These are phyloP conservation scores for Aspergillus nomiae DNA, from an alignment of 2,329 filamentous ascomycete genomes.

Conservation along the genomic window DNA sequence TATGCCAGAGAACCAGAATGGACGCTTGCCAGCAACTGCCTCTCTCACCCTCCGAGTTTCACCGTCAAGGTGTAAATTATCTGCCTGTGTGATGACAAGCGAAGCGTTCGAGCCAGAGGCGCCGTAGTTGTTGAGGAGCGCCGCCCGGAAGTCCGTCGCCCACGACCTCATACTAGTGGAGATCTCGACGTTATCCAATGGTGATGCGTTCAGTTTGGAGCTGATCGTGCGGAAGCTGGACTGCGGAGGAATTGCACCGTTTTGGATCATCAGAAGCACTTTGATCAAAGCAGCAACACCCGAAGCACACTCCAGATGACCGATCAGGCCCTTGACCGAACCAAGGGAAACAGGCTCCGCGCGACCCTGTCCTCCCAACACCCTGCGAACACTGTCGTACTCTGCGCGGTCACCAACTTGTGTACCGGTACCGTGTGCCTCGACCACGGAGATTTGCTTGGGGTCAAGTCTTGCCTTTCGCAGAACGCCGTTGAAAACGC, in stretches of 20 bases:
- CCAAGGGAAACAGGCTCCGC: constrained; percentile 22
- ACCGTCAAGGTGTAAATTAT: not conserved
- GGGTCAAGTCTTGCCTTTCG: constrained; percentile 23
- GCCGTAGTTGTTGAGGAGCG: constrained; percentile 28
- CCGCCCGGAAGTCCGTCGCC: constrained; percentile 19
- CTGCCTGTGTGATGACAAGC: constrained; percentile 5
- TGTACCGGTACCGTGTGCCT: constrained; percentile 34
- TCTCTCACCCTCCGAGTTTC: not conserved
- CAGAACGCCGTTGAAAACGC: constrained; percentile 32
- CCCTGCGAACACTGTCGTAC: constrained; percentile 23
- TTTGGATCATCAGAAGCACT: constrained; percentile 30
- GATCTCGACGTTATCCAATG: constrained; percentile 15
- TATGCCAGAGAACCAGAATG: constrained; percentile 7
- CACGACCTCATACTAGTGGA: constrained; percentile 17
- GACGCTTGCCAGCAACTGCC: constrained; percentile 12
- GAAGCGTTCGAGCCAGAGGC: constrained; percentile 16
- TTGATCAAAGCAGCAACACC: constrained; percentile 35
- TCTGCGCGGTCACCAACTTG: constrained; percentile 34
- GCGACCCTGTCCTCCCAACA: constrained; percentile 19
- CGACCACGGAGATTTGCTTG: constrained; percentile 31
- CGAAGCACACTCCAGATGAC: constrained; percentile 36
- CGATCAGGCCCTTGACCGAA: constrained; percentile 38
- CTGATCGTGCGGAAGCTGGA: constrained; percentile 28
- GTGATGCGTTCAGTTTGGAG: constrained; percentile 15
- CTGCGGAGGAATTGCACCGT: constrained; percentile 27